Evolutionary conservation across 1,284 basidiomycete genomes (phyloP).

Genomic region (Sanghuangporus sanghuang): DNA sequence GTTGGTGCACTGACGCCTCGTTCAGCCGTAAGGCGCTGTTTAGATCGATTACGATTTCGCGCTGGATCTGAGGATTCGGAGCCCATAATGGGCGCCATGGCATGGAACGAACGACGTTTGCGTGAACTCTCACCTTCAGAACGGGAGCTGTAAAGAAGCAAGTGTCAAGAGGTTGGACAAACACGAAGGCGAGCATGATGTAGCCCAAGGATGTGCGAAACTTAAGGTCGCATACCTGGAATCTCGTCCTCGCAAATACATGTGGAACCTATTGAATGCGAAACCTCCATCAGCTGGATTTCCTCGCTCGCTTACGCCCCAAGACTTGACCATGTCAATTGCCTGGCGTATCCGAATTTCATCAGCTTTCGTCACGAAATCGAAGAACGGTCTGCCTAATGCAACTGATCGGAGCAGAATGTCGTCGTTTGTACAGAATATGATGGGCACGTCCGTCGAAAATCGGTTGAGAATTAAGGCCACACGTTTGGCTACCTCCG

Average conservation of each 20-base stretch:
- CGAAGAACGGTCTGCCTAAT: slow-evolving; percentile 64
- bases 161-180: not conserved
- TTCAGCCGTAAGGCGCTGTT: not conserved
- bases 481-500: slow-evolving; percentile 50
- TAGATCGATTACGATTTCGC: not conserved
- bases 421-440: slow-evolving; percentile 68
- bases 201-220: not conserved
- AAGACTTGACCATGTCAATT: slow-evolving; percentile 69
- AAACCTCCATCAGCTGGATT: slow-evolving; percentile 80
- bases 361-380: slow-evolving; percentile 55
- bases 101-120: not conserved
- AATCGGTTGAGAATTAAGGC: slow-evolving; percentile 74
- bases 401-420: slow-evolving; percentile 49
- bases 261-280: slow-evolving; percentile 64
- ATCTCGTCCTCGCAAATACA: slow-evolving; percentile 52
- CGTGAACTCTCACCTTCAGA: not conserved
- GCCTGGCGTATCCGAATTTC: slow-evolving; percentile 59
- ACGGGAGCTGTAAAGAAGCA: not conserved
- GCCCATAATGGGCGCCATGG: not conserved
- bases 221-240: slow-evolving; percentile 38
- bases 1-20: not conserved
- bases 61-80: not conserved
- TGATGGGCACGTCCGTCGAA: slow-evolving; percentile 52
- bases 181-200: slow-evolving; percentile 1
- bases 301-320: slow-evolving; percentile 77